Percentiles rank a stretch among this genome's conserved stretches.
Evolutionary conservation across 2,329 filamentous ascomycete species (phyloP).

Genomic region (Cryphonectria naterciae): DNA sequence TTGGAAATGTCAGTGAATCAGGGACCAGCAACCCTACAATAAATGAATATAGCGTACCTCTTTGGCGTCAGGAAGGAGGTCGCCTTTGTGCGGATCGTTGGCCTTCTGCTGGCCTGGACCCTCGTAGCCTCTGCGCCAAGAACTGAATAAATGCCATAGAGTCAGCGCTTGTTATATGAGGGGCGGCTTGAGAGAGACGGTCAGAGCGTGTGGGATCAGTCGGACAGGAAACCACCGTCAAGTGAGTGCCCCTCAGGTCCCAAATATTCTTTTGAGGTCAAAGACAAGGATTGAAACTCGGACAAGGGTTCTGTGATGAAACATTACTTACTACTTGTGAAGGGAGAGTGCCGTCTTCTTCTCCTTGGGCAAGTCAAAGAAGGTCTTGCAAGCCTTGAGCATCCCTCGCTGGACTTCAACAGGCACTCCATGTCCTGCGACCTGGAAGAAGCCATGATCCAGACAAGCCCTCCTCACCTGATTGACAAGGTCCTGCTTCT

Average conservation of each 20-base stretch:
- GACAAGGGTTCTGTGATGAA: background rate
- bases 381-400: background rate
- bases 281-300: background rate
- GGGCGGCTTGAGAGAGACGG: background rate
- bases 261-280: background rate
- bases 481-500: background rate
- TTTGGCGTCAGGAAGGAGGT: slow-evolving; percentile 6
- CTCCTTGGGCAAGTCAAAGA: background rate
- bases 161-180: background rate
- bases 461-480: background rate
- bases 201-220: background rate
- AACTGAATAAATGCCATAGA: background rate
- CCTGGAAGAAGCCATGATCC: background rate
- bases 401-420: background rate
- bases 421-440: background rate
- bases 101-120: background rate
- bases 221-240: background rate
- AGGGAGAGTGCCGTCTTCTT: background rate
- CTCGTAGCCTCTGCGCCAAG: slow-evolving; percentile 1
- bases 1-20: background rate
- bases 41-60: background rate
- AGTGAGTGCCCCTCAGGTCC: background rate
- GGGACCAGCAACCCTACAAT: background rate
- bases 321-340: background rate
- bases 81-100: background rate